Evolutionary conservation across 108 stramenopile genomes (phyloP).

Genomic region (Fragilariopsis cylindrus): DNA sequence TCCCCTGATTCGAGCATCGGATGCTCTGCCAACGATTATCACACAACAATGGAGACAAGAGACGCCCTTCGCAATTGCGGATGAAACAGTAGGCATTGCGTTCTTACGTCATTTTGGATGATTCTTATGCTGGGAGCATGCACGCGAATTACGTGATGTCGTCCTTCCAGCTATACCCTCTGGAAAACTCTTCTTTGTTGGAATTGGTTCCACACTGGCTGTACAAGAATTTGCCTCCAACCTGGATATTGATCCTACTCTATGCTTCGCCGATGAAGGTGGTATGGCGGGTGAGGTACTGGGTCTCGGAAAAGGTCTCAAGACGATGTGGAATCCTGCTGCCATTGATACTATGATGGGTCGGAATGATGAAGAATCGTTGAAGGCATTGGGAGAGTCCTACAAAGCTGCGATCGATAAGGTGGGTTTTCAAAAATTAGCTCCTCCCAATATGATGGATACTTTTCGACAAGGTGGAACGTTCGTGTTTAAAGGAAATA

Average conservation of each 20-base stretch:
- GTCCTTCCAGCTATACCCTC: conserved; percentile 33
- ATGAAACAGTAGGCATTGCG: conserved; percentile 39
- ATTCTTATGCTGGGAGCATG: conserved; percentile 58
- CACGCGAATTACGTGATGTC: conserved; percentile 28
- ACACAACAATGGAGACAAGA: conserved; percentile 30
- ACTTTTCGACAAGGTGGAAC: conserved; percentile 48
- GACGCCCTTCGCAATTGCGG: conserved; percentile 40
- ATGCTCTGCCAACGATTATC: conserved; percentile 20
- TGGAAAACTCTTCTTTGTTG: conserved; percentile 42
- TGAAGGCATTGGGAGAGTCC: conserved; percentile 34
- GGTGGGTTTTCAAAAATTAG: conserved; percentile 38
- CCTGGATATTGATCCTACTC: conserved; percentile 35
- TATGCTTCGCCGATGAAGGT: conserved; percentile 46
- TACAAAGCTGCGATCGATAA: conserved; percentile 46
- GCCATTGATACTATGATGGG: conserved; percentile 40
- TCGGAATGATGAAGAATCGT: conserved; percentile 37
- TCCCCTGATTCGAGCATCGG: conserved; percentile 36
- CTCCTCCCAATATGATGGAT: conserved; percentile 38
- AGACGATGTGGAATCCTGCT: conserved; percentile 49
- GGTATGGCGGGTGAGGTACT: conserved; percentile 30
- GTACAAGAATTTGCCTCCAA: conserved; percentile 42
- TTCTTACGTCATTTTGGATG: conserved; percentile 47
- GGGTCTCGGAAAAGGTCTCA: conserved; percentile 28
- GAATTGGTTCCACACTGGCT: conserved; percentile 38
- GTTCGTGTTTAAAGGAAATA: conserved; percentile 33